A percentile compares a stretch with the other conserved stretches of the same genome.
These are phyloP conservation scores for Xanthoparmelia taractica DNA, from an alignment of 495 filamentous ascomycete genomes.

Conservation along the genomic window DNA sequence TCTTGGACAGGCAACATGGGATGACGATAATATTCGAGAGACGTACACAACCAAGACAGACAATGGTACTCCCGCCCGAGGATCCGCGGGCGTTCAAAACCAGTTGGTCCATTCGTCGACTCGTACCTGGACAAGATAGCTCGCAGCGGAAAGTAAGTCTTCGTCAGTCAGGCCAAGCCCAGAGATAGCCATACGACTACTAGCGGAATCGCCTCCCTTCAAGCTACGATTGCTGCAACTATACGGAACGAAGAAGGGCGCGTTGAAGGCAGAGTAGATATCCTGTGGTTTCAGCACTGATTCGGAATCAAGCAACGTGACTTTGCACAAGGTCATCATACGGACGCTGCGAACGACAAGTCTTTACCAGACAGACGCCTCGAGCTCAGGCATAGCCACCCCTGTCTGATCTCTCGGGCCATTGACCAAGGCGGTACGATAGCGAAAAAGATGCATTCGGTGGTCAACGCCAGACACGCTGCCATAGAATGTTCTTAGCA, in stretches of 20 bases:
- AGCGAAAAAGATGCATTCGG: neutral
- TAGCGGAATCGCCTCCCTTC: neutral
- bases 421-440: neutral
- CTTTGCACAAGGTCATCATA: neutral
- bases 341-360: too few relatives aligned
- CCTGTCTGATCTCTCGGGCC: neutral
- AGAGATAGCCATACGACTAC: too few relatives aligned
- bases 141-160: neutral
- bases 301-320: neutral
- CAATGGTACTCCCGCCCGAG: conserved; percentile 20
- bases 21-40: too few relatives aligned
- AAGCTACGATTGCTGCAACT: neutral
- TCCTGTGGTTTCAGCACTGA: neutral
- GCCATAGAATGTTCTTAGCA: too few relatives aligned
- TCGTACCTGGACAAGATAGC: neutral
- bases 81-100: conserved; percentile 19
- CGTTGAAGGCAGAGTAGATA: neutral
- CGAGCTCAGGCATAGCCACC: neutral
- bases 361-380: neutral
- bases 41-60: too few relatives aligned
- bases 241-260: neutral
- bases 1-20: too few relatives aligned
- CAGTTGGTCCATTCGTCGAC: conserved; percentile 21
- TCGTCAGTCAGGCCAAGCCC: too few relatives aligned
- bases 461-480: neutral